Evolutionary conservation across 2,329 filamentous ascomycete genomes (phyloP).

Genomic region (Epichloe festucae): DNA sequence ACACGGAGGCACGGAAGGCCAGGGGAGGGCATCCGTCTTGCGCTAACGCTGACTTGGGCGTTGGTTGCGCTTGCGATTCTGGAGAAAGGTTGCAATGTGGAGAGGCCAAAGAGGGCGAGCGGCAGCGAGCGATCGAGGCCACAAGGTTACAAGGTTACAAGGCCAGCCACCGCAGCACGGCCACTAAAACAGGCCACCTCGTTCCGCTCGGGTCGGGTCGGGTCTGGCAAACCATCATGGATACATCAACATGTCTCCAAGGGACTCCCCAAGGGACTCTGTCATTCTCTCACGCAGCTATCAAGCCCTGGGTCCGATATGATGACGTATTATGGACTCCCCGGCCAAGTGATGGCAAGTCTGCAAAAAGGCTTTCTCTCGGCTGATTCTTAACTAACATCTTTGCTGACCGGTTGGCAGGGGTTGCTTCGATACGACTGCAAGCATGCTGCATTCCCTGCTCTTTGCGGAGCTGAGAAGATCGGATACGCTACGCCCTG

Average conservation of each 20-base stretch:
- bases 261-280: not conserved
- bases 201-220: too few species aligned
- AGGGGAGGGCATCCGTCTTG: slow-evolving; percentile 8
- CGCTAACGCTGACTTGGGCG: slow-evolving; percentile 6
- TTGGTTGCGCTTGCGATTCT: slow-evolving; percentile 4
- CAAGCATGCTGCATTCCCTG: not conserved
- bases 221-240: too few species aligned
- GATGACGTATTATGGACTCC: not conserved
- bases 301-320: not conserved
- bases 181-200: too few species aligned
- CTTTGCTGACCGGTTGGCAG: not conserved
- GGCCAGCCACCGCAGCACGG: too few species aligned
- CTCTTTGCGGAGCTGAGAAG: slow-evolving; percentile 3
- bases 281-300: not conserved
- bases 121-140: not conserved
- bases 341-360: not conserved
- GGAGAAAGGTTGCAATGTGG: slow-evolving; percentile 4
- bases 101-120: not conserved
- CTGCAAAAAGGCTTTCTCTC: not conserved
- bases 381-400: not conserved
- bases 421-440: slow-evolving; percentile 1
- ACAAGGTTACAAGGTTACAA: not conserved
- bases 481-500: slow-evolving; percentile 3
- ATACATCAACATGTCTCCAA: too few species aligned
- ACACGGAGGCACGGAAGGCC: not conserved